These are phyloP conservation scores for Selaginella tamariscina DNA, from an alignment of 75 land plant species.

Conservation along the genomic window DNA sequence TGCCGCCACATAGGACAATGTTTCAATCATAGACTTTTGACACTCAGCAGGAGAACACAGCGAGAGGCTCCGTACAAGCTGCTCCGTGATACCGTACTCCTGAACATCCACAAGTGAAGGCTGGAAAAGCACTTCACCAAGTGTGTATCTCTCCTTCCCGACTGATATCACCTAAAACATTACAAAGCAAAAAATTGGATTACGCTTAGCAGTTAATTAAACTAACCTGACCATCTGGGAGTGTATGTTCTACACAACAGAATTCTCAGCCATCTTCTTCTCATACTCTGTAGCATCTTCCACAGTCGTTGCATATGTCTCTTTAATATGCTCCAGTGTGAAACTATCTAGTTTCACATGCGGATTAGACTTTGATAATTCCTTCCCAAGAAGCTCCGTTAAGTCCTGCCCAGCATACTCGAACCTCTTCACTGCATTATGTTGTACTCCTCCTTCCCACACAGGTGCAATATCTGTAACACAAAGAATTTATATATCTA, in stretches of 20 bases:
- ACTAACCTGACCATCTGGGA: constrained; percentile 95
- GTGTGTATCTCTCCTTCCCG: constrained; percentile 72
- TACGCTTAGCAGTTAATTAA: too few species aligned
- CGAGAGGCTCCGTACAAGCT: constrained; percentile 70
- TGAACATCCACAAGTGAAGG: constrained; percentile 79
- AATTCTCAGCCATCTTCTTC: constrained; percentile 29
- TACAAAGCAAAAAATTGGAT: not conserved
- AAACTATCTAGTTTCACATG: constrained; percentile 38
- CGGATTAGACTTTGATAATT: constrained; percentile 65
- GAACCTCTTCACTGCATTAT: constrained; percentile 91
- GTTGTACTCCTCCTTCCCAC: constrained; percentile 98
- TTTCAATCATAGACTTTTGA: constrained; percentile 82
- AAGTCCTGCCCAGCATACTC: constrained; percentile 84
- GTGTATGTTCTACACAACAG: constrained; percentile 58
- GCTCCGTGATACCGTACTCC: constrained; percentile 86
- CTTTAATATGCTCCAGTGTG: constrained; percentile 74
- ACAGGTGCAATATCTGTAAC: constrained; percentile 96
- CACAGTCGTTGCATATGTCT: constrained; percentile 56
- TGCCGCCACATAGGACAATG: constrained; percentile 94
- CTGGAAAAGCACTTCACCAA: constrained; percentile 91
- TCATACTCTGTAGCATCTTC: constrained; percentile 62
- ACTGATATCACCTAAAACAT: constrained; percentile 62
- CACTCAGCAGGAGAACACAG: constrained; percentile 64
- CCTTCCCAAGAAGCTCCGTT: constrained; percentile 56
- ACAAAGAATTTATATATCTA: constrained; percentile 9